Evolutionary conservation across 2,329 filamentous ascomycete genomes (phyloP), one percentile per base, ranked within the genome.

Genomic region (Penicillium psychrosexuale): DNA sequence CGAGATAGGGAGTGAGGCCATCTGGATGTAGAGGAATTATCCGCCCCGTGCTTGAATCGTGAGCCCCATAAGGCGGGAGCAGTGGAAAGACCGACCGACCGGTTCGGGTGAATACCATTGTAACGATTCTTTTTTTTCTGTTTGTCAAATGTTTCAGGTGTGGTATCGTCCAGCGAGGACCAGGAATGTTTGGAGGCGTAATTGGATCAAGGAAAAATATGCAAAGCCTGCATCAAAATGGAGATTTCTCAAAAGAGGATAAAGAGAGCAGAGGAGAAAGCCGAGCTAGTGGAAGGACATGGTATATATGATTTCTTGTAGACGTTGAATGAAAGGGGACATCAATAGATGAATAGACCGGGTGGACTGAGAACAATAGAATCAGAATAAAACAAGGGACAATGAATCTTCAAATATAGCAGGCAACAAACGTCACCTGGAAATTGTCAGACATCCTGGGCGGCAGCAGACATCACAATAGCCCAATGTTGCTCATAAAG

Each of bases 1-100:
- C 91, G 60, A 99, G 88, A 73, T 97, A 97, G 59, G 94, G 93
- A 61, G 91, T 97, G 69, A 89, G 82, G 69, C 84, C 84, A 73
- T 84, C 82, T 60, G 88, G 86, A 71, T 84, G 81, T 69, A 80
- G 74, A 74, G 81, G 79, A 76, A 81, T 80, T 74, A 82, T 73
- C 53, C 69, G 70, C 69, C 78, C 78, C 72, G 81, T 78, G 75
- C 82, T 83, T n/a, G 69, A 70, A 51, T 74, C 71, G 8, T 75
- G 72, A 34, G 67, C 70, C 17, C 69, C 73, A 57, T 76, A 76
- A 39, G 73, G 72, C 36, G 74, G 74, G 12, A 75, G 72, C 4
- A 72, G 59, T 7, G 72, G 72, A 33, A 73, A 74, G 37, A 71
- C 69, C 4, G 69, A 66, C 43, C 66, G 62, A 8, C 61, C 64